Percentiles rank a stretch among this genome's conserved stretches.
Conservation (phyloP, 2,329 filamentous ascomycete species). For the Bretziella fagacearum region DNA sequence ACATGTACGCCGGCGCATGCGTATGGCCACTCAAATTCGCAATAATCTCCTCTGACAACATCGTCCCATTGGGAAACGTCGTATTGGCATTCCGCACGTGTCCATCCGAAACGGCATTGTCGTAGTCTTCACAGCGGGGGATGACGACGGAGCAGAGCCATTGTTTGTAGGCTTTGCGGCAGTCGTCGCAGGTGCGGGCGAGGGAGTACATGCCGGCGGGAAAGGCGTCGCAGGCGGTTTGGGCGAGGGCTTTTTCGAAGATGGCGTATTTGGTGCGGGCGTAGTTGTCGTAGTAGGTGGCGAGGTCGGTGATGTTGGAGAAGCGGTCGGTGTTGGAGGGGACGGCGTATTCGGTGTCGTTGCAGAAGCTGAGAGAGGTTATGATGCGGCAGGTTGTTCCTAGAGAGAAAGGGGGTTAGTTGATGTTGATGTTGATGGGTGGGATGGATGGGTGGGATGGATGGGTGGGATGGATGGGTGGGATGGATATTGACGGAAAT, state of each 20-base stretch:
- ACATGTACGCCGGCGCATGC: constrained; percentile 21
- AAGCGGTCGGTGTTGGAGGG: constrained; percentile 56
- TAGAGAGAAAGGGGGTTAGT: constrained; percentile 18
- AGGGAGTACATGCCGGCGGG: constrained; percentile 65
- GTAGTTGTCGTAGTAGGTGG: constrained; percentile 59
- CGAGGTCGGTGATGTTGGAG: constrained; percentile 43
- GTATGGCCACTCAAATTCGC: constrained; percentile 21
- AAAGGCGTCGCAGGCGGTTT: constrained; percentile 69
- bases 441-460: too few relatives aligned
- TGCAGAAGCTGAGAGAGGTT: constrained; percentile 76
- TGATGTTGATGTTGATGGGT: not conserved
- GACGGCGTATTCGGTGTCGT: constrained; percentile 77
- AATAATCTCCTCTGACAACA: constrained; percentile 24
- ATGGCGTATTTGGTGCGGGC: constrained; percentile 52
- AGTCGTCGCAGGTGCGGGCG: constrained; percentile 57
- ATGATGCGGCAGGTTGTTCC: constrained; percentile 74
- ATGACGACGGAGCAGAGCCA: constrained; percentile 94
- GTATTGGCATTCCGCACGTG: constrained; percentile 51
- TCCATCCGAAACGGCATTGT: constrained; percentile 29
- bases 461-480: too few relatives aligned
- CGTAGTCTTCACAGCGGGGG: constrained; percentile 79
- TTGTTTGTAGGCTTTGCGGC: constrained; percentile 64
- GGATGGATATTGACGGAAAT: too few relatives aligned
- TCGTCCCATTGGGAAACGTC: constrained; percentile 52
- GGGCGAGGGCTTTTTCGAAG: constrained; percentile 67